Evolutionary conservation across 2,329 filamentous ascomycete genomes (phyloP).

Genomic region (Bipolaris cookei): DNA sequence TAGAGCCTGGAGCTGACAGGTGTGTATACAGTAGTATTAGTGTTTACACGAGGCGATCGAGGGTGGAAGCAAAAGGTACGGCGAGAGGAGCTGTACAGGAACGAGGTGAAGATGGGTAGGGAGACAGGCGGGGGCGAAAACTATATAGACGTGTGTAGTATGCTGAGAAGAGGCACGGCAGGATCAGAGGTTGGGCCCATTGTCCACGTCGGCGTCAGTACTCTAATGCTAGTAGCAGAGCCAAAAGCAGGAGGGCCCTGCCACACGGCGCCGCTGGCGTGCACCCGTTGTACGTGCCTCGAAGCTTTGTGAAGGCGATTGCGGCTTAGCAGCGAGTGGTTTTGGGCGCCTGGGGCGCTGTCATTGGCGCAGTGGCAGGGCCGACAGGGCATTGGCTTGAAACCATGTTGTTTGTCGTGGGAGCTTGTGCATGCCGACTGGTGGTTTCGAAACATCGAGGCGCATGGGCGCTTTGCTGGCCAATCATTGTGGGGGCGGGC

Average conservation of each 20-base stretch:
- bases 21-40: no score
- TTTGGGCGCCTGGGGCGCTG: background rate
- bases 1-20: conserved; percentile 3
- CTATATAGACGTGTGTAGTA: conserved; percentile 18
- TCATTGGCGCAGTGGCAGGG: conserved; percentile 10
- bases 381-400: conserved; percentile 10
- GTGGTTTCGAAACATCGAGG: conserved; percentile 34
- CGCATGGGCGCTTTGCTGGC: conserved; percentile 19
- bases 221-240: background rate
- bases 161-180: conserved; percentile 20
- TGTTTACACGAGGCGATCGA: no score
- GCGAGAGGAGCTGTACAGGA: conserved; percentile 2
- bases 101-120: background rate
- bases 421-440: conserved; percentile 8
- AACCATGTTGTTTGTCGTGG: conserved; percentile 21
- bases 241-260: conserved; percentile 3
- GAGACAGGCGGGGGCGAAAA: conserved; percentile 15
- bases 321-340: background rate
- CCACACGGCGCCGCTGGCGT: conserved; percentile 5
- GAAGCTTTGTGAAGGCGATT: background rate
- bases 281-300: background rate
- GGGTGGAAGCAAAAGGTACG: background rate
- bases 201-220: background rate
- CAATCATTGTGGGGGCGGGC: conserved; percentile 24
- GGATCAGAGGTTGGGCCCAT: conserved; percentile 21